Conservation (phyloP, 345 rosid genomes). For the Melaleuca alternifolia region DNA sequence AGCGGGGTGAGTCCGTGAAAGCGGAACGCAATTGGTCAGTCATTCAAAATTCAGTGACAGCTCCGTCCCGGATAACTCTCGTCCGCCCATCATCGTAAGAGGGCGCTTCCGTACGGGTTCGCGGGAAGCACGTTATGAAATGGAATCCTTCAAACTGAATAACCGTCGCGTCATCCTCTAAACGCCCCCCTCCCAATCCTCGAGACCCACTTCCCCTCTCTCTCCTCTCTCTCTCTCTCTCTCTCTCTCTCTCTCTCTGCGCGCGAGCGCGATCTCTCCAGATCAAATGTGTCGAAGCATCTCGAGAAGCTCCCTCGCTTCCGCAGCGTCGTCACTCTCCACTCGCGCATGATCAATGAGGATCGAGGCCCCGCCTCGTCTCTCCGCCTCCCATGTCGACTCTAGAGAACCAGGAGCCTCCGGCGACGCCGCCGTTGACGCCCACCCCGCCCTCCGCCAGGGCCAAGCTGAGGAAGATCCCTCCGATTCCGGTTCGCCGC, state of each 20-base stretch:
- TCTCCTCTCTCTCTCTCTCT: neutral
- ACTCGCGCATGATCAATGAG: neutral
- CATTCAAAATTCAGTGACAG: neutral
- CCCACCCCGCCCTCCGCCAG: conserved; percentile 10
- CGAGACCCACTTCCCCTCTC: neutral
- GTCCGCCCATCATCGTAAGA: neutral
- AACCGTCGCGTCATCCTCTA: neutral
- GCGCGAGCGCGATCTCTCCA: neutral
- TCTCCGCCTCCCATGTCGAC: neutral
- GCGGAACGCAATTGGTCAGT: neutral
- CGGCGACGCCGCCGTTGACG: conserved; percentile 1
- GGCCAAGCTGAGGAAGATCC: conserved; percentile 57
- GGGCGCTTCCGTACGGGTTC: neutral
- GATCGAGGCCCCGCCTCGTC: neutral
- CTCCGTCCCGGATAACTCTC: neutral
- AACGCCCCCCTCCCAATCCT: neutral
- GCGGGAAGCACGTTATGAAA: conserved; percentile 14
- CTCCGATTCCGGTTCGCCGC: conserved; percentile 40
- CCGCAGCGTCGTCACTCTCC: neutral
- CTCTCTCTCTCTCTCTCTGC: neutral
- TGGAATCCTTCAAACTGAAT: neutral
- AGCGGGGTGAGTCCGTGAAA: neutral
- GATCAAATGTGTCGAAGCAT: neutral
- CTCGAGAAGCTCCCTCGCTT: neutral
- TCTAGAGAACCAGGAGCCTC: neutral